These are phyloP conservation scores for Trichoderma orchidacearum DNA, from an alignment of 495 filamentous ascomycete species.

Conservation along the genomic window DNA sequence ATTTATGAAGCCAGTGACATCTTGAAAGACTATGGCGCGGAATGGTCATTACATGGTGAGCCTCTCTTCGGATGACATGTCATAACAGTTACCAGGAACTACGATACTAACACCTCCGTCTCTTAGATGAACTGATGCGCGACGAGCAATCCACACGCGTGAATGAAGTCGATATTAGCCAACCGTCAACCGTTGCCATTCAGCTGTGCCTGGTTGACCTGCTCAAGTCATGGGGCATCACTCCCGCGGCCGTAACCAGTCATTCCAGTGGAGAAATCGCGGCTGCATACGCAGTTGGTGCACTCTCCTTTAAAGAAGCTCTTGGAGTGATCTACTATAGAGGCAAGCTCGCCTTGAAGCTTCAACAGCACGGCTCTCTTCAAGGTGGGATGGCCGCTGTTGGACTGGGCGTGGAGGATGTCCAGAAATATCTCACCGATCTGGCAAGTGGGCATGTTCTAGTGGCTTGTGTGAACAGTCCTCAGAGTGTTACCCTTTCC, in stretches of 20 bases:
- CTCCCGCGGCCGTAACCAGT: slow-evolving; percentile 29
- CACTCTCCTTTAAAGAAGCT: slow-evolving; percentile 23
- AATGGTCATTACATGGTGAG: too few relatives aligned
- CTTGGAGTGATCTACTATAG: slow-evolving; percentile 31
- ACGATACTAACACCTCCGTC: too few relatives aligned
- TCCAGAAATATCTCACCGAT: slow-evolving; percentile 1
- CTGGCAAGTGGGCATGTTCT: slow-evolving; percentile 9
- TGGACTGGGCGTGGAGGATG: slow-evolving; percentile 9
- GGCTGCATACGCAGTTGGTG: slow-evolving; percentile 24
- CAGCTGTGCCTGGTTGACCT: slow-evolving; percentile 33
- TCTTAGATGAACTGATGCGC: slow-evolving; percentile 4
- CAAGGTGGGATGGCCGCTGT: slow-evolving; percentile 27
- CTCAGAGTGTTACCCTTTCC: slow-evolving; percentile 20
- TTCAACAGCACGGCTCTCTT: neutral
- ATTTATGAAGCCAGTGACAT: neutral
- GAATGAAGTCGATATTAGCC: slow-evolving; percentile 11
- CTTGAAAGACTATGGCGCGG: too few relatives aligned
- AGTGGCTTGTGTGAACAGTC: slow-evolving; percentile 29
- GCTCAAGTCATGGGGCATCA: slow-evolving; percentile 29
- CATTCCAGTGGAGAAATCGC: slow-evolving; percentile 46
- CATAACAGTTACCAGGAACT: too few relatives aligned
- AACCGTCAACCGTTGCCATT: slow-evolving; percentile 22
- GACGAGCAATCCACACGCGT: slow-evolving; percentile 5
- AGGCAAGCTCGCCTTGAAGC: slow-evolving; percentile 11
- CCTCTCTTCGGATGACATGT: too few relatives aligned